Evolutionary conservation across 2,329 filamentous ascomycete species (phyloP), one percentile per base, ranked within the genome.

Genomic region (Aureobasidium melanogenum): DNA sequence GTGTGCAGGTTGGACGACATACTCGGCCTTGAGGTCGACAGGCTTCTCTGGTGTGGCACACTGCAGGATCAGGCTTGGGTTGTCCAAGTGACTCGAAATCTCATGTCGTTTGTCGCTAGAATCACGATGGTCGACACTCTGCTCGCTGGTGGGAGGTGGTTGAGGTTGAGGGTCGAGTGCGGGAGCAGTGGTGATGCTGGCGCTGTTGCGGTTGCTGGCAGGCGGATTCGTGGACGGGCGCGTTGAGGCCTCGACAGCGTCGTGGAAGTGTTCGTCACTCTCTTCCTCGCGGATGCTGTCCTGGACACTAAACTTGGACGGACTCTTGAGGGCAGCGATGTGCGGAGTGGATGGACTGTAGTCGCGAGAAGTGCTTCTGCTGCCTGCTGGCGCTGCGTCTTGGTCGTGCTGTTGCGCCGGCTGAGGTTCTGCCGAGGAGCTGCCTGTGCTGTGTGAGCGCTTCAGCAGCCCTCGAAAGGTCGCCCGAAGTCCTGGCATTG

Each of bases 41-140:
- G 17, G 30, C 30, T 47, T 46, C 22, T 58, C 43, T 30, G 54
- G 54, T 6, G 54, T 58, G 54, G 43, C 41, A 58, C 41, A 58
- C 39, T 58, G 54, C 15, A 58, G 4, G 5, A n/a, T 46, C 41
- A 58, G 41, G 32, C 19, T 30, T 26, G 54, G 54, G 5, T 38
- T 47, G 32, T 58, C 30, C 19, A 15, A 36, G 30, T 47, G 39
- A 15, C 30, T 36, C 38, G 54, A 14, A 26, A 4, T 58, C 22
- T 14, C 54, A 58, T 58, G 22, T 58, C 54, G 30, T 9, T 43
- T 3, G 32, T 36, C 32, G 32, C 14, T 36, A 14, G 32, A 14
- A 36, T 68, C 65, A 43, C 66, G 65, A 50, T 69, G 54, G 34
- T 69, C 56, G 34, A 67, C 63, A 1, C 12, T 41, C 8, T 32